These are phyloP conservation scores for Aureobasidium sp. DNA, from an alignment of 2,329 filamentous ascomycete species.

Conservation along the genomic window DNA sequence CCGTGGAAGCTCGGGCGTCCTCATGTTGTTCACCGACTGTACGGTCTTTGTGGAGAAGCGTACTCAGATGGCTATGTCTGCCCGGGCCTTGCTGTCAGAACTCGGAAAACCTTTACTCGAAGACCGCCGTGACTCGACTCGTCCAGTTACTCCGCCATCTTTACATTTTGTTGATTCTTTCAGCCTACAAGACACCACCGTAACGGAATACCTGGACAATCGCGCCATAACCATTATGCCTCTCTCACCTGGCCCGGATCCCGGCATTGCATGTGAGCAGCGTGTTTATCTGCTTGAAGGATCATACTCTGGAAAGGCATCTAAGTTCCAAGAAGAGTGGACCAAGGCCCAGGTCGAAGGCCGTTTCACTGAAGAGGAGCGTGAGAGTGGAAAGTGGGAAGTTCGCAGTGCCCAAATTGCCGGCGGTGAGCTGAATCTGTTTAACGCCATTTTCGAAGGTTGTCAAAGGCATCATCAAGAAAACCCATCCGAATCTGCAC, in stretches of 20 bases:
- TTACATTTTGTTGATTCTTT: conserved; percentile 51
- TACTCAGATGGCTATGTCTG: conserved; percentile 53
- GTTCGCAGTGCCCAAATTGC: conserved; percentile 60
- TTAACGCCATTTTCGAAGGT: conserved; percentile 66
- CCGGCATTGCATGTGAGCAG: conserved; percentile 5
- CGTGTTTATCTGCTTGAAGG: conserved; percentile 59
- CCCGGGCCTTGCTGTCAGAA: conserved; percentile 72
- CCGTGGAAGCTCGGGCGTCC: conserved; percentile 52
- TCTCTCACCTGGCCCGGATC: neutral
- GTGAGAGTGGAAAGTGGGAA: conserved; percentile 73
- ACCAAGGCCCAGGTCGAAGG: conserved; percentile 79
- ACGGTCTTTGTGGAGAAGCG: conserved; percentile 69
- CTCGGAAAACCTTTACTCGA: conserved; percentile 65
- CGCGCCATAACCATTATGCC: conserved; percentile 13
- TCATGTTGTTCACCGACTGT: conserved; percentile 78
- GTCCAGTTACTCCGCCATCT: conserved; percentile 51
- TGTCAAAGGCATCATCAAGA: conserved; percentile 53
- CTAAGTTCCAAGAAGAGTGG: conserved; percentile 74
- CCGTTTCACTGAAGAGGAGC: conserved; percentile 73
- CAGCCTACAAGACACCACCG: conserved; percentile 10
- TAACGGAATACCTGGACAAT: conserved; percentile 15
- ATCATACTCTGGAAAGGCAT: conserved; percentile 67
- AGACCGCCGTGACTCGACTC: conserved; percentile 36
- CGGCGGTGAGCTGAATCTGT: conserved; percentile 45
- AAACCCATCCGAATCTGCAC: conserved; percentile 58